Evolutionary conservation across 495 filamentous ascomycete genomes (phyloP).

Genomic region (Xylaria curta): DNA sequence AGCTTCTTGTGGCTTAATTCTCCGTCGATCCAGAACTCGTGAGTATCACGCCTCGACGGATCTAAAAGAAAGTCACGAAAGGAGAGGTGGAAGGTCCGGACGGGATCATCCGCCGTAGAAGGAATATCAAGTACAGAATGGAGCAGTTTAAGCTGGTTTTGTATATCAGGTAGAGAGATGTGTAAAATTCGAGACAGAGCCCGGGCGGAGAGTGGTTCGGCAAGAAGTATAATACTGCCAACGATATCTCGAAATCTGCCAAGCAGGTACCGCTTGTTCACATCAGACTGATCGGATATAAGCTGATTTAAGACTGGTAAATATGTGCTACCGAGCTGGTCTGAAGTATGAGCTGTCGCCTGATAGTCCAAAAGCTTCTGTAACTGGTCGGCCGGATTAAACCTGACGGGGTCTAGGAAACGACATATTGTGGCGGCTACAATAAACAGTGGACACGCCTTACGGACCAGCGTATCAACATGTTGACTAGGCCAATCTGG

Average conservation of each 20-base stretch:
- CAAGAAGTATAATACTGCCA: conserved; percentile 41
- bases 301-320: conserved; percentile 1
- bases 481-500: conserved; percentile 46
- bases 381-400: not conserved
- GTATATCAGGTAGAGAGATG: conserved; percentile 28
- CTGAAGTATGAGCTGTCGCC: not conserved
- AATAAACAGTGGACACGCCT: not conserved
- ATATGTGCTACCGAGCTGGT: conserved; percentile 35
- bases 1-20: conserved; percentile 25
- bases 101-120: conserved; percentile 17
- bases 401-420: not conserved
- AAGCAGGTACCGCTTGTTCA: not conserved
- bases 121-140: conserved; percentile 42
- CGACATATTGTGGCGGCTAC: not conserved
- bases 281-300: not conserved
- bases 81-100: conserved; percentile 38
- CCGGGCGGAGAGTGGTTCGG: conserved; percentile 28
- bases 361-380: not conserved
- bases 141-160: conserved; percentile 32
- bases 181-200: conserved; percentile 31
- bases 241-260: conserved; percentile 32
- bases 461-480: conserved; percentile 45
- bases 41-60: conserved; percentile 20
- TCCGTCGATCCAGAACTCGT: conserved; percentile 43
- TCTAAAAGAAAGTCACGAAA: conserved; percentile 42